A percentile compares a stretch with the other conserved stretches of the same genome.
These are phyloP conservation scores for Raffaelea albimanens DNA, from an alignment of 2,329 filamentous ascomycete species.

Conservation along the genomic window DNA sequence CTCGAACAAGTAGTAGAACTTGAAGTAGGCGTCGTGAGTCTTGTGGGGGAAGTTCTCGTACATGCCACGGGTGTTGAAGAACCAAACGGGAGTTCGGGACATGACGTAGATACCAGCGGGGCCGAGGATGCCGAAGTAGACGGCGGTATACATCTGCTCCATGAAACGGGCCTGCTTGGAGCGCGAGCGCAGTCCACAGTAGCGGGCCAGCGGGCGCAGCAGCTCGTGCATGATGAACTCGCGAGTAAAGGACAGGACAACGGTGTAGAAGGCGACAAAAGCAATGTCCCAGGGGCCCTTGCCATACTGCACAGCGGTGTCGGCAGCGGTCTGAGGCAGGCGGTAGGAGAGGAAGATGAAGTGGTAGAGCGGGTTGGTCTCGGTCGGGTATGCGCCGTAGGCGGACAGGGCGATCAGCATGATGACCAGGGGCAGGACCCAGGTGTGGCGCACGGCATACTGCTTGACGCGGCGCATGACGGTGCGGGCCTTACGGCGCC, in stretches of 20 bases:
- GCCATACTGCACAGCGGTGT: constrained; percentile 60
- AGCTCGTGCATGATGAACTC: constrained; percentile 94
- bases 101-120: constrained; percentile 85
- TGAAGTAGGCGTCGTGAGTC: constrained; percentile 71
- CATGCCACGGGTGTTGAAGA: constrained; percentile 87
- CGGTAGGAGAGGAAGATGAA: constrained; percentile 89
- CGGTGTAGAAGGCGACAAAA: constrained; percentile 80
- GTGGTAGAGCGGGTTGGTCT: constrained; percentile 67
- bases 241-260: constrained; percentile 85
- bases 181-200: constrained; percentile 58
- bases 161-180: constrained; percentile 86
- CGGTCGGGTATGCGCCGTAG: constrained; percentile 67
- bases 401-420: constrained; percentile 52
- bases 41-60: constrained; percentile 81
- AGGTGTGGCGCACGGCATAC: constrained; percentile 48
- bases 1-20: constrained; percentile 93
- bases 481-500: constrained; percentile 46
- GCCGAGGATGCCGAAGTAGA: constrained; percentile 79
- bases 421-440: constrained; percentile 58
- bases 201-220: constrained; percentile 65
- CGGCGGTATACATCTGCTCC: constrained; percentile 89
- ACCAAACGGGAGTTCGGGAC: constrained; percentile 86
- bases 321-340: constrained; percentile 42
- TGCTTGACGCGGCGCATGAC: constrained; percentile 43
- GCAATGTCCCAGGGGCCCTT: constrained; percentile 82